phyloP scores from a whole-genome alignment of 768 basidiomycete genomes.

The Termitomyces sp. region DNA sequence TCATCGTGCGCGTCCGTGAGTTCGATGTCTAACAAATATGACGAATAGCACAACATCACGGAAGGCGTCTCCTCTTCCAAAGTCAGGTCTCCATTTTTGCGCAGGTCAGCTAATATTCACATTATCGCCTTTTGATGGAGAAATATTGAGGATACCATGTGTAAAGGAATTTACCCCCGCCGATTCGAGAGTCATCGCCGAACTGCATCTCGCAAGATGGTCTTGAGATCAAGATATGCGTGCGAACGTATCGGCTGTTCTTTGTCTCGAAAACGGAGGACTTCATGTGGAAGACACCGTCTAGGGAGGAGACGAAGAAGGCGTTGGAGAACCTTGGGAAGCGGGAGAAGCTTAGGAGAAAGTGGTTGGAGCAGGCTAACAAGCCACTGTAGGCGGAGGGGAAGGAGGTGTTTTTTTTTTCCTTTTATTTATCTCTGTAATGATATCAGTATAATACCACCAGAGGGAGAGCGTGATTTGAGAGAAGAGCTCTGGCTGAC shows the following conservation, averaged over 20 bases:
- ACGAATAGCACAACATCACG: slow-evolving; percentile 48
- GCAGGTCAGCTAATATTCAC: slow-evolving; percentile 47
- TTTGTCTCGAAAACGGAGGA: slow-evolving; percentile 70
- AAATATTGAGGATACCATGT: not conserved
- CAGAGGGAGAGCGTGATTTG: not conserved
- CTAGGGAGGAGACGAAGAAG: slow-evolving; percentile 33
- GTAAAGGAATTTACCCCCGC: slow-evolving; percentile 34
- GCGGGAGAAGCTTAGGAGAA: slow-evolving; percentile 26
- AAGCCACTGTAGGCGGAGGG: slow-evolving; percentile 6
- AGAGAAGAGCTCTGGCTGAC: not conserved
- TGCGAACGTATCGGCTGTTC: slow-evolving; percentile 77
- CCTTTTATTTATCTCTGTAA: not conserved
- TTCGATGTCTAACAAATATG: not conserved
- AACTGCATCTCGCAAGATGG: slow-evolving; percentile 48
- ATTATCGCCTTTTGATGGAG: not conserved
- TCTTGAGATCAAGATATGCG: slow-evolving; percentile 81
- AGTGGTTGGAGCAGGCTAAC: slow-evolving; percentile 28
- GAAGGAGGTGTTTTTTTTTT: not conserved
- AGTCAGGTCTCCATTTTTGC: slow-evolving; percentile 57
- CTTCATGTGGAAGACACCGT: slow-evolving; percentile 43
- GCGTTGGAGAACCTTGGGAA: slow-evolving; percentile 22
- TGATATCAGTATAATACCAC: not conserved
- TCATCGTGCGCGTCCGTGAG: not conserved
- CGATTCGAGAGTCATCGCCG: slow-evolving; percentile 30
- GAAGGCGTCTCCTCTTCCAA: slow-evolving; percentile 43